Percentiles rank a stretch among this genome's conserved stretches.
Evolutionary conservation across 192 early-diverging fungal species (phyloP).

Genomic region (Linnemannia schmuckeri): DNA sequence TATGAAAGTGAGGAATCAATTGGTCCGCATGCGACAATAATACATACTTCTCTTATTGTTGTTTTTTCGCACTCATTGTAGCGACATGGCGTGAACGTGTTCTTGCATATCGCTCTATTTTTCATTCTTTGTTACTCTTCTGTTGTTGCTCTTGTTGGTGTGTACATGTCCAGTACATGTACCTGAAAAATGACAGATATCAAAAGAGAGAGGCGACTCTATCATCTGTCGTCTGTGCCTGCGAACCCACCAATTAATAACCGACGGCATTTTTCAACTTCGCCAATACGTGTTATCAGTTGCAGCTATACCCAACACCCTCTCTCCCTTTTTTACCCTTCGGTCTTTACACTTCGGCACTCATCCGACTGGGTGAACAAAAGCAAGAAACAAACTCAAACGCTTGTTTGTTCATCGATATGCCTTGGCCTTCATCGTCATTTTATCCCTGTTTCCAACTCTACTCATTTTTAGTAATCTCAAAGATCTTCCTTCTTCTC

Average conservation of each 20-base stretch:
- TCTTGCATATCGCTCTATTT: neutral
- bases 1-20: neutral
- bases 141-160: neutral
- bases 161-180: neutral
- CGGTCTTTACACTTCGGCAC: neutral
- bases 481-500: too few species aligned
- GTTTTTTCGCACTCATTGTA: neutral
- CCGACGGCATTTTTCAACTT: neutral
- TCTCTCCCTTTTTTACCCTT: neutral
- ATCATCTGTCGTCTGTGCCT: neutral
- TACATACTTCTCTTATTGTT: neutral
- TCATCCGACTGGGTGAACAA: neutral
- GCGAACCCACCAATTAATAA: neutral
- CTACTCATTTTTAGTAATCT: neutral
- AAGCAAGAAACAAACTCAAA: too few species aligned
- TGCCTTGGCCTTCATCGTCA: too few species aligned
- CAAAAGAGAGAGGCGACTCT: neutral
- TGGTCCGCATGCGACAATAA: neutral
- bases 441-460: neutral
- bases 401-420: too few species aligned
- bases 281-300: too few species aligned
- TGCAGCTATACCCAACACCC: too few species aligned
- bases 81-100: constrained; percentile 6
- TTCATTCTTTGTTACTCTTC: too few species aligned
- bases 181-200: neutral